Base-by-base conservation (phyloP, 768 basidiomycete species). In the Collybia mongolica region DNA sequence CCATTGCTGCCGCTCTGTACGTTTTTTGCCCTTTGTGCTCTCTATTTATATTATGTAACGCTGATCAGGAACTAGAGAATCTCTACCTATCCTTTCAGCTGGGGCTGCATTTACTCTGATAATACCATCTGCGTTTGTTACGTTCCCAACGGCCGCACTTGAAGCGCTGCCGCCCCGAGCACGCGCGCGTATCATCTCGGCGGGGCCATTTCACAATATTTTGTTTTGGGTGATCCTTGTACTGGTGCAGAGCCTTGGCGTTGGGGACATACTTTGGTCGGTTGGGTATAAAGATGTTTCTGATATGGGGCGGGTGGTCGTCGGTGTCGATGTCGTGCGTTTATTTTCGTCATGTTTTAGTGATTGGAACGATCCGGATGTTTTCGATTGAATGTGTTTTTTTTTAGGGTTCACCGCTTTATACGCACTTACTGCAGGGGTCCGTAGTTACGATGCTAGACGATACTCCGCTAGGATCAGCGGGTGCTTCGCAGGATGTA, bases 141-240 rank as follows among this genome's bases (percentile, higher is more conserved):
- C 79, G 0, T 80, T 93, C 44, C 73, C 88, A 3, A 46, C 59
- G 22, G 55, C 69, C 6, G 65, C 64, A 38, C 59, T 77, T 39
- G 72, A 73, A 7, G 68, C 51, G n/a, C 66, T 79, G 29, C 60
- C 57, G 26, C 70, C 65, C 36, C 72, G 58, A 22, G 71, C 75
- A 4, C 79, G 79, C 18, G 65, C 84, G n/a, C 79, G 86, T 14
- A 72, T 94, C 42, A 73, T 84, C 26, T 74, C 87, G 6, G 82
- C 87, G 1, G 92, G 92, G 2, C 83, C 90, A 15, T 88, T 84
- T 55, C 88, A 93, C 65, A 95, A 93, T 60, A 61, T 91, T 9
- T 50, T 83, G 4, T 72, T 85, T 35, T 86, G 77, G 71, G 61
- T 74, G 41, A 23, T 81, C 6, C 67, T 88, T 15, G 52, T 71